phyloP scores from a whole-genome alignment of 345 rosid genomes.

The Tarenaya hassleriana region DNA sequence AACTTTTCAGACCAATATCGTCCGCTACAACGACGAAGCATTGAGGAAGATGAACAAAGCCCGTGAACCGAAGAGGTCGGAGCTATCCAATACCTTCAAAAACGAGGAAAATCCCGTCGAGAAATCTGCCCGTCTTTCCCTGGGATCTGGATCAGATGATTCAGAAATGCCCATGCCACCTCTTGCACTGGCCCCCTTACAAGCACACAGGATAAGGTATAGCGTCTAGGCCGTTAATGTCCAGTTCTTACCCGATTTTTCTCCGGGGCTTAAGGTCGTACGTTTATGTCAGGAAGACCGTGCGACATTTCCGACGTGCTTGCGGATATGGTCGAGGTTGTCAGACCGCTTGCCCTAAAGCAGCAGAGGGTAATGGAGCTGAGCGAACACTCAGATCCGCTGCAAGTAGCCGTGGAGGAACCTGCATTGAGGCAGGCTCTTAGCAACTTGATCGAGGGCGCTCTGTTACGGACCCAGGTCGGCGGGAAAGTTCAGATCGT shows the following conservation, averaged over 20 bases:
- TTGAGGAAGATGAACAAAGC: conserved; percentile 45
- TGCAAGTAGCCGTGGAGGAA: conserved; percentile 82
- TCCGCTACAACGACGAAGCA: conserved; percentile 64
- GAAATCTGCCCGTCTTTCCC: conserved; percentile 30
- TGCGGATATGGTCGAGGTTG: conserved; percentile 65
- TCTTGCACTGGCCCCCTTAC: conserved; percentile 57
- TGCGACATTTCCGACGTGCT: conserved; percentile 77
- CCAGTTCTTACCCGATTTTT: no score
- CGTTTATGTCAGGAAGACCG: conserved; percentile 87
- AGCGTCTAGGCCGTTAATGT: conserved; percentile 8
- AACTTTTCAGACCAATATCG: conserved; percentile 58
- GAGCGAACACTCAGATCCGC: conserved; percentile 39
- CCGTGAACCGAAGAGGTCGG: conserved; percentile 44
- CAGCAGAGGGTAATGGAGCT: conserved; percentile 73
- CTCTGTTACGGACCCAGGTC: conserved; percentile 72
- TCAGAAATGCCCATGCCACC: conserved; percentile 94
- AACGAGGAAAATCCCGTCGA: conserved; percentile 22
- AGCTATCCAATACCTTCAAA: conserved; percentile 35
- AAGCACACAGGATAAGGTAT: conserved; percentile 61
- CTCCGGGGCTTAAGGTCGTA: conserved; percentile 34
- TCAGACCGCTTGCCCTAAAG: conserved; percentile 67
- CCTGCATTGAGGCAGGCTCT: conserved; percentile 84
- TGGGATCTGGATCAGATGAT: conserved; percentile 45
- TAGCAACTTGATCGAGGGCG: conserved; percentile 94
- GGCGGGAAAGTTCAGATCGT: conserved; percentile 73